Evolutionary conservation across 2,329 filamentous ascomycete genomes (phyloP), one percentile per base, ranked within the genome.

Genomic region (Akanthomyces muscarius): DNA sequence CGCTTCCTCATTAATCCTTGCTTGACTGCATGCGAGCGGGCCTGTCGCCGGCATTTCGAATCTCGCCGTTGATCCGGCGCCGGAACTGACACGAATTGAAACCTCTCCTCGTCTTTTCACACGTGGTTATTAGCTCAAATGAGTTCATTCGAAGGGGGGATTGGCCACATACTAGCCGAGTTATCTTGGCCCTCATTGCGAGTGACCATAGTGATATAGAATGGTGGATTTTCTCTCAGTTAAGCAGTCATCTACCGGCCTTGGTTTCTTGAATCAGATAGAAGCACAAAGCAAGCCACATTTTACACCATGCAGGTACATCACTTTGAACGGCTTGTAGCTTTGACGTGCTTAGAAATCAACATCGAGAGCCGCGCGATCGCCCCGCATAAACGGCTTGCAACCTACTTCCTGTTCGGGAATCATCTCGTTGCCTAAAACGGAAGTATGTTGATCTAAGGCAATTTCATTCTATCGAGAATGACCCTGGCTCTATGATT

Each of bases 21-120:
- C 21, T 55, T 64, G 18, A 64, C 42, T 7, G 62, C 62, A 36
- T 64, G 62, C 2, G 62, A 64, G 3, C 51, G 48, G 36, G 56
- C 62, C 8, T 44, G 44, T 28, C 62, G 62, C 36, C 50, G 50
- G 2, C 4, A 16, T 4, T n/a, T 33, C 3, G 50, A 2, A 14
- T 53, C 38, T 50, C 18, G 23, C 14, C 8, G 25, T 18, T 28
- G 36, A 16, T 28, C 16, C 8, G 58, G 41, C 13, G 21, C 58
- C 21, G 51, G 11, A 7, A 45, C 23, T 18, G 28, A 14, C 11
- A 61, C 38, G 23, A 61, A 61, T 6, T 54, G 48, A 36, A 53
- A 61, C 23, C 18, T 45, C 2, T 36, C 7, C 16, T 45, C 58
- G 18, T 10, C 42, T 45, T 4, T 53, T 7, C 3, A 41, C 14